Evolutionary conservation across 2,329 filamentous ascomycete genomes (phyloP), one percentile per base, ranked within the genome.

Genomic region (Fusarium sp.): DNA sequence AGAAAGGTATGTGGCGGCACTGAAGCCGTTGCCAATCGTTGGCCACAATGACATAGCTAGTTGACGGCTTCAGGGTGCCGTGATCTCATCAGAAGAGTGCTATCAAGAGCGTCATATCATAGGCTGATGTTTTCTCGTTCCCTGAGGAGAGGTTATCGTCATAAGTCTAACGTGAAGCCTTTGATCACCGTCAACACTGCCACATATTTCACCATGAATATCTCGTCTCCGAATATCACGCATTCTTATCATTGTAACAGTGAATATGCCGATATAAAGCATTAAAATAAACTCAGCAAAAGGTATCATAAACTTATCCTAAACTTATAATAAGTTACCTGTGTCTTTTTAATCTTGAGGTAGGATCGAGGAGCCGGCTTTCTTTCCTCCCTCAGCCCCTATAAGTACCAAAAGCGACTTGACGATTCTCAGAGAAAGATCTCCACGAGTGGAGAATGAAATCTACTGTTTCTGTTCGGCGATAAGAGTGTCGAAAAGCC

Each of bases 401-500:
- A 11, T 6, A 8, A 3, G 20, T 28, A 15, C 10, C 3, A 15
- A 22, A 34, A 6, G 6, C 30, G 8, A 24, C 8, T 18, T 24
- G 15, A 30, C 8, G 7, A 11, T 20, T 10, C 6, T 14, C 3
- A 34, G 4, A 5, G 8, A 22, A 11, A 36, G 15, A 41, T 22
- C 17, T n/a, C 13, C 1, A n/a, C 5, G 10, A 7, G 14, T 9
- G 11, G 22, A 24, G 8, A 12, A 9, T 13, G 13, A 7, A 18
- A 13, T 26, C 42, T 44, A 56, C 26, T 66, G 5, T 8, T 54
- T 41, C 39, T 55, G 41, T 17, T 55, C 22, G 5, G 50, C 22
- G 13, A 69, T 18, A 6, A 69, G 41, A 28, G 39, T 65, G 18
- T 73, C 57, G 8, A 71, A 73, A 20, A 74, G 61, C 1, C 61